A percentile compares a stretch with the other conserved stretches of the same genome.
These are phyloP conservation scores for Phylloporus arenicola DNA, from an alignment of 768 basidiomycete species.

Conservation along the genomic window DNA sequence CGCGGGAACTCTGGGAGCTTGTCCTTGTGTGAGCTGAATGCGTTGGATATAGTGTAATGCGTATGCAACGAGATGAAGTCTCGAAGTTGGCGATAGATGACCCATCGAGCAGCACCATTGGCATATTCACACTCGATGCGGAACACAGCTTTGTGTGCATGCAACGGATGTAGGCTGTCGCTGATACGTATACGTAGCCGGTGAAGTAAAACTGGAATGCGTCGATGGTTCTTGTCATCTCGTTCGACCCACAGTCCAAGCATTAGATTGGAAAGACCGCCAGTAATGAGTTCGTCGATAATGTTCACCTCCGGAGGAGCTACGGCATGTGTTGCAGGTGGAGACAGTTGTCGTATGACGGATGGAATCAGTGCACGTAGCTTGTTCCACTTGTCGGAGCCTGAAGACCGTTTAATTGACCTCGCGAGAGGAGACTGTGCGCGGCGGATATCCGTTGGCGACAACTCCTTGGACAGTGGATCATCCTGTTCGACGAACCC, in stretches of 20 bases:
- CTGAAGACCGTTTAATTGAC: slow-evolving; percentile 16
- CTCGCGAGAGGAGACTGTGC: slow-evolving; percentile 26
- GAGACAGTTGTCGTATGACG: slow-evolving; percentile 35
- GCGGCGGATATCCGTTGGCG: slow-evolving; percentile 8
- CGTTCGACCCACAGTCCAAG: slow-evolving; percentile 80
- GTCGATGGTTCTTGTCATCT: slow-evolving; percentile 79
- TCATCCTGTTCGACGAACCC: slow-evolving; percentile 1
- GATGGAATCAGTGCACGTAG: slow-evolving; percentile 63
- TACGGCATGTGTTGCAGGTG: slow-evolving; percentile 39
- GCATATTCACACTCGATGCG: slow-evolving; percentile 96
- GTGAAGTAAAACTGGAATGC: slow-evolving; percentile 74
- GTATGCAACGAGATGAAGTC: slow-evolving; percentile 89
- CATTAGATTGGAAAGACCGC: slow-evolving; percentile 75
- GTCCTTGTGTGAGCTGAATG: slow-evolving; percentile 64
- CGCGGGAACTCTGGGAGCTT: slow-evolving; percentile 89
- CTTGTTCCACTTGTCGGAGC: slow-evolving; percentile 52
- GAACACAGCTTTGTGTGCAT: slow-evolving; percentile 74
- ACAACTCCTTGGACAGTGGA: slow-evolving; percentile 4
- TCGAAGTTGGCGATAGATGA: slow-evolving; percentile 87
- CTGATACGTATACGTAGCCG: slow-evolving; percentile 79
- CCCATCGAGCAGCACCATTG: slow-evolving; percentile 89
- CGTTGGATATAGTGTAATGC: slow-evolving; percentile 84
- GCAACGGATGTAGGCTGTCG: slow-evolving; percentile 79
- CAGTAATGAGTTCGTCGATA: slow-evolving; percentile 75
- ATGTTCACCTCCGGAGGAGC: slow-evolving; percentile 61